Percentiles rank a stretch among this genome's conserved stretches.
phyloP scores from a whole-genome alignment of 768 basidiomycete species.

The Russula olivacea region DNA sequence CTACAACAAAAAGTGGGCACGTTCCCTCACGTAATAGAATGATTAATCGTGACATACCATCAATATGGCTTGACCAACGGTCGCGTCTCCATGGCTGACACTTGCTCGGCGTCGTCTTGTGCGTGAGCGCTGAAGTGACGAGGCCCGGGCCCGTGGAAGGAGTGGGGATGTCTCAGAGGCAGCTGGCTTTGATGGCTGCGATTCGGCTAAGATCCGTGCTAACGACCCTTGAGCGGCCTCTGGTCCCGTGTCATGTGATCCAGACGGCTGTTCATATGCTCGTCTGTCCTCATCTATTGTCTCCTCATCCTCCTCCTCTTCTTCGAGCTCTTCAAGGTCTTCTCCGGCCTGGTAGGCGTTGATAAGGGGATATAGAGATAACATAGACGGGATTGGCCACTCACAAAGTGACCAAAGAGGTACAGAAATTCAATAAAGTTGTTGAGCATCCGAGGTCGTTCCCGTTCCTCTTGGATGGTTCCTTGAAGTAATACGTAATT shows the following conservation, averaged over 20 bases:
- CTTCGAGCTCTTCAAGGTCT: constrained; percentile 68
- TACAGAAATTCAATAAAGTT: constrained; percentile 95
- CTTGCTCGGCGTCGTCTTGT: constrained; percentile 51
- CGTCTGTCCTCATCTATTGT: constrained; percentile 31
- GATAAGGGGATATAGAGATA: constrained; percentile 8
- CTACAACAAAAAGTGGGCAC: constrained; percentile 35
- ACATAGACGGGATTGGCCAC: constrained; percentile 31
- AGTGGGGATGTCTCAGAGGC: constrained; percentile 51
- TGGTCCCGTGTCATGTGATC: constrained; percentile 1
- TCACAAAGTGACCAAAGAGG: constrained; percentile 92
- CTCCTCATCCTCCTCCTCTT: constrained; percentile 55
- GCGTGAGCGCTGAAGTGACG: constrained; percentile 43
- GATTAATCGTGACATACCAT: constrained; percentile 54
- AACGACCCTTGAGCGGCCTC: constrained; percentile 10
- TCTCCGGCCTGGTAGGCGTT: constrained; percentile 64
- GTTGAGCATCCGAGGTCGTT: constrained; percentile 51
- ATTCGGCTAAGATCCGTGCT: constrained; percentile 11
- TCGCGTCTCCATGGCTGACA: constrained; percentile 77
- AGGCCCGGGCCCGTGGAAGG: constrained; percentile 35
- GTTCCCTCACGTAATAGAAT: background rate
- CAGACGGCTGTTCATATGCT: constrained; percentile 15
- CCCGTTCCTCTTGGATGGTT: constrained; percentile 46
- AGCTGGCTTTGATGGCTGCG: constrained; percentile 18
- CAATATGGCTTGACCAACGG: constrained; percentile 83
- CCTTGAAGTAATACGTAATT: constrained; percentile 77